Evolutionary conservation across 2,329 filamentous ascomycete species (phyloP).

Genomic region (Aspergillus ibericus): DNA sequence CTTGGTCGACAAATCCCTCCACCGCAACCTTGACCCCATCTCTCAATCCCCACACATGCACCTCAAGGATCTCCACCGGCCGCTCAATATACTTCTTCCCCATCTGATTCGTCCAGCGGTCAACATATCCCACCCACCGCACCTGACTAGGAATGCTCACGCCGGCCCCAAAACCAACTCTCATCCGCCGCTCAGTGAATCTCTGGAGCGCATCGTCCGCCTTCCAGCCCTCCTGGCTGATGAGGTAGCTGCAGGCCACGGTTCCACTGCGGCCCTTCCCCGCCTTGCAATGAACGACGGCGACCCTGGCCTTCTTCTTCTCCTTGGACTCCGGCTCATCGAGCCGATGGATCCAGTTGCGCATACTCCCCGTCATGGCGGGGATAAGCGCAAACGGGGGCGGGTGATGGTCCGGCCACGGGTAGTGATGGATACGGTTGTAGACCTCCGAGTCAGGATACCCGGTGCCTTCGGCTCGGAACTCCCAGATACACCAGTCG

Average conservation of each 20-base stretch:
- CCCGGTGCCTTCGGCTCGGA: slow-evolving; percentile 91
- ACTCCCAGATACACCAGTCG: slow-evolving; percentile 97
- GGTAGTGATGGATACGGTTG: slow-evolving; percentile 81
- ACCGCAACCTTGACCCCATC: slow-evolving; percentile 85
- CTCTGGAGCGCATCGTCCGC: slow-evolving; percentile 62
- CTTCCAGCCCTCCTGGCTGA: slow-evolving; percentile 77
- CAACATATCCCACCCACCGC: slow-evolving; percentile 83
- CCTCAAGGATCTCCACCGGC: slow-evolving; percentile 78
- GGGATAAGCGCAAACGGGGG: slow-evolving; percentile 89
- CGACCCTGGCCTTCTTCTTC: slow-evolving; percentile 56
- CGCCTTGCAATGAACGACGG: slow-evolving; percentile 95
- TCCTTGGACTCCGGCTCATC: slow-evolving; percentile 19
- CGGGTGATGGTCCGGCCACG: slow-evolving; percentile 96
- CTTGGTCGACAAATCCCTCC: slow-evolving; percentile 84
- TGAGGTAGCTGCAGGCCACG: slow-evolving; percentile 82
- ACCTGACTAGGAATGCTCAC: slow-evolving; percentile 92
- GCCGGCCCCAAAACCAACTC: slow-evolving; percentile 81
- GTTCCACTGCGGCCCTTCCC: slow-evolving; percentile 93
- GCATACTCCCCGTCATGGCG: slow-evolving; percentile 87
- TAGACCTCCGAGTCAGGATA: slow-evolving; percentile 92
- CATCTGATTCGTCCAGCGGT: slow-evolving; percentile 72
- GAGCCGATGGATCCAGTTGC: slow-evolving; percentile 70
- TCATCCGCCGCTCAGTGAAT: slow-evolving; percentile 84
- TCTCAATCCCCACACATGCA: slow-evolving; percentile 85
- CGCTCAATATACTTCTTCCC: slow-evolving; percentile 80